These are phyloP conservation scores for Seiridium cupressi DNA, from an alignment of 2,329 filamentous ascomycete species.

Conservation along the genomic window DNA sequence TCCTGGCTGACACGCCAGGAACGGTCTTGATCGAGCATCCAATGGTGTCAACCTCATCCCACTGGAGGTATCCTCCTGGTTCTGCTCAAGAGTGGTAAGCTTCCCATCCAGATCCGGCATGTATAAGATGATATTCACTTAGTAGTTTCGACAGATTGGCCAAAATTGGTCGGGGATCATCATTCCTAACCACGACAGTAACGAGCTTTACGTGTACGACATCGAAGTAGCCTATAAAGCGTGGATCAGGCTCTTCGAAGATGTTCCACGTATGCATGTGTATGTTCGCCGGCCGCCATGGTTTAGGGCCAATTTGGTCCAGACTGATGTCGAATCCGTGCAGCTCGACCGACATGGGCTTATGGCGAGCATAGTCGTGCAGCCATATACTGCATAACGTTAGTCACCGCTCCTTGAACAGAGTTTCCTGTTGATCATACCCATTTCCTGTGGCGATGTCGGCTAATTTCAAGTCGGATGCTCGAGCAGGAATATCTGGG, in stretches of 20 bases:
- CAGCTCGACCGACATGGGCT: slow-evolving; percentile 6
- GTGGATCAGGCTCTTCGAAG: slow-evolving; percentile 11
- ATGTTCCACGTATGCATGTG: slow-evolving; percentile 15
- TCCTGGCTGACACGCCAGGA: slow-evolving; percentile 6
- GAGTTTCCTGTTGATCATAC: not conserved
- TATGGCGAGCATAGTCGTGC: slow-evolving; percentile 3
- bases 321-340: slow-evolving; percentile 16
- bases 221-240: slow-evolving; percentile 13
- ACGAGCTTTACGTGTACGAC: slow-evolving; percentile 15
- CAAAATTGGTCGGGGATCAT: slow-evolving; percentile 11
- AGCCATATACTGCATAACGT: slow-evolving; percentile 11
- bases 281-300: slow-evolving; percentile 13
- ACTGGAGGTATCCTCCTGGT: slow-evolving; percentile 14
- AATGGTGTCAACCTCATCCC: slow-evolving; percentile 12
- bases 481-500: slow-evolving; percentile 6
- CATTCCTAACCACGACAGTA: slow-evolving; percentile 11
- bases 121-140: not conserved
- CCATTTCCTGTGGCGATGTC: slow-evolving; percentile 12
- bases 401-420: not conserved
- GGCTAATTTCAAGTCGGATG: slow-evolving; percentile 9
- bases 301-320: slow-evolving; percentile 13
- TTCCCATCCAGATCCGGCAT: not conserved
- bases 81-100: slow-evolving; percentile 2
- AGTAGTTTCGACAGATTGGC: slow-evolving; percentile 10
- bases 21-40: slow-evolving; percentile 9